Conservation (phyloP, 2,329 filamentous ascomycete species). For the Aureobasidium sp. region DNA sequence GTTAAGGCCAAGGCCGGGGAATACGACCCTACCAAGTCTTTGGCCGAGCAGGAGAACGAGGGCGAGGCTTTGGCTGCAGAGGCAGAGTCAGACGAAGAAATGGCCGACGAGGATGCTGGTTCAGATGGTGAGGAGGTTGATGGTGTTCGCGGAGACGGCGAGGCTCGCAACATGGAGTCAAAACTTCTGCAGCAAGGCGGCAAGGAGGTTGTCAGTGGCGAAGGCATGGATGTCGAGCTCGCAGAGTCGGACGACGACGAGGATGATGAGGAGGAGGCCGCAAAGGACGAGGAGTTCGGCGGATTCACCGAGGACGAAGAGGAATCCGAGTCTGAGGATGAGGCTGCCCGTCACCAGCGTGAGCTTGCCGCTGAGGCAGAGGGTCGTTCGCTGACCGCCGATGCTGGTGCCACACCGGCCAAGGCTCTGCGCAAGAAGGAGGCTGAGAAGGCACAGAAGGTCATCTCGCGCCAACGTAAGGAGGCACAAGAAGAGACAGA, state of each 20-base stretch:
- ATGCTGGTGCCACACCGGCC: constrained; percentile 47
- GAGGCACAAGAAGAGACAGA: constrained; percentile 80
- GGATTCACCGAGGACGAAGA: constrained; percentile 39
- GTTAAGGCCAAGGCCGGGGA: constrained; percentile 78
- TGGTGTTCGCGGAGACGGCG: constrained; percentile 26
- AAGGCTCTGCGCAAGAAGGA: constrained; percentile 57
- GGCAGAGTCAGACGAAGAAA: constrained; percentile 35
- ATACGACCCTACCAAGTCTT: constrained; percentile 80
- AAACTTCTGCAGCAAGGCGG: constrained; percentile 18
- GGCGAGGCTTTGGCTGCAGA: constrained; percentile 60
- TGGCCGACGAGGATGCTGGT: constrained; percentile 34
- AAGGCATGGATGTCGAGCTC: constrained; percentile 40
- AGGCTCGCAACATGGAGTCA: constrained; percentile 29
- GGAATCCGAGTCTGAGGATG: constrained; percentile 50
- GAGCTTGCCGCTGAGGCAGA: constrained; percentile 90
- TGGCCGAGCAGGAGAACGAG: constrained; percentile 83
- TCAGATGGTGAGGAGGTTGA: constrained; percentile 29
- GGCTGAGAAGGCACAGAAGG: constrained; percentile 61
- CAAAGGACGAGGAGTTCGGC: constrained; percentile 36
- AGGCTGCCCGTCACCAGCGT: constrained; percentile 62
- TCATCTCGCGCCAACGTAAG: constrained; percentile 49
- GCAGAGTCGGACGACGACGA: constrained; percentile 38
- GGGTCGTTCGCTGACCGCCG: constrained; percentile 45
- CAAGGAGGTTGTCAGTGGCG: constrained; percentile 20
- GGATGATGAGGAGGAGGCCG: constrained; percentile 37